Evolutionary conservation across 2,329 filamentous ascomycete genomes (phyloP).

Genomic region (Claviceps paspali): DNA sequence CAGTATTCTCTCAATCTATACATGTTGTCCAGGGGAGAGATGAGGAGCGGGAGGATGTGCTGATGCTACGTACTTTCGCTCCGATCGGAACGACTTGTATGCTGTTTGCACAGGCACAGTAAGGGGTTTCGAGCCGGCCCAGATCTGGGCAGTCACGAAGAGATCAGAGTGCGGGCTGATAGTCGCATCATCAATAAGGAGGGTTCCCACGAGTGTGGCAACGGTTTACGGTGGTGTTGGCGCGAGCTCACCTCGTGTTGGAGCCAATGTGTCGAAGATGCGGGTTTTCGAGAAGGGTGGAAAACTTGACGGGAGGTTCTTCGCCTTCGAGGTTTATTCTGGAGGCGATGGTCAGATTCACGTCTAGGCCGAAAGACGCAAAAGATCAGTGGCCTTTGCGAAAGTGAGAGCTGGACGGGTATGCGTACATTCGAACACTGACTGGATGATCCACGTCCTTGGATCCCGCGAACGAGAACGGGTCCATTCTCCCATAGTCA

Average conservation of each 20-base stretch:
- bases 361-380: too few relatives aligned
- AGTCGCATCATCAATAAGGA: not conserved
- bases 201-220: too few relatives aligned
- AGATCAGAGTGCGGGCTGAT: slow-evolving; percentile 67
- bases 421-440: slow-evolving; percentile 45
- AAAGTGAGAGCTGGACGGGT: not conserved
- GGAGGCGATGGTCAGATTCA: slow-evolving; percentile 8
- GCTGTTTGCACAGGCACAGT: slow-evolving; percentile 84
- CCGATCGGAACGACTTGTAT: slow-evolving; percentile 76
- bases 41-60: not conserved
- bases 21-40: not conserved
- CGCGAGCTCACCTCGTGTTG: slow-evolving; percentile 47
- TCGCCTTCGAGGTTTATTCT: slow-evolving; percentile 34
- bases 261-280: slow-evolving; percentile 80
- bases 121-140: slow-evolving; percentile 88
- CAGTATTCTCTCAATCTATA: not conserved
- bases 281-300: slow-evolving; percentile 61
- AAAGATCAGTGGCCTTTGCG: slow-evolving; percentile 2
- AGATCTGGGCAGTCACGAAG: slow-evolving; percentile 84
- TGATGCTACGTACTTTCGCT: slow-evolving; percentile 34
- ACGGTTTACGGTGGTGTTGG: not conserved
- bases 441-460: slow-evolving; percentile 64
- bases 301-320: slow-evolving; percentile 30
- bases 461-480: slow-evolving; percentile 88
- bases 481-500: slow-evolving; percentile 55